Evolutionary conservation across 257 asterid species (phyloP).

Genomic region (Pogostemon cablin): DNA sequence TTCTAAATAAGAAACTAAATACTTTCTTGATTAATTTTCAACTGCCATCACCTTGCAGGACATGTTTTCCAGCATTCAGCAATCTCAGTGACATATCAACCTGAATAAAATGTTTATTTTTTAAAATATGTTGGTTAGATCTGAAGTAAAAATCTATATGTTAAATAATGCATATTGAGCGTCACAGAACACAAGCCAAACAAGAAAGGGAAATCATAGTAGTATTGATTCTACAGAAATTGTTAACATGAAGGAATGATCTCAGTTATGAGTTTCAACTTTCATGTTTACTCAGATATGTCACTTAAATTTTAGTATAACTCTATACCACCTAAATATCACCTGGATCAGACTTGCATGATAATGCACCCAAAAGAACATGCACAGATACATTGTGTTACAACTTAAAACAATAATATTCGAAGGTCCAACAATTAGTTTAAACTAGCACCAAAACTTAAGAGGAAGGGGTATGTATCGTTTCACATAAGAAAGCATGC

Average conservation of each 20-base stretch:
- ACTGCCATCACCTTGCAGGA: slow-evolving; percentile 77
- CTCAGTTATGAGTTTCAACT: neutral
- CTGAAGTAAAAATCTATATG: slow-evolving; percentile 23
- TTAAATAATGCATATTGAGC: neutral
- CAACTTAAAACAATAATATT: neutral
- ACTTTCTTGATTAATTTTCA: slow-evolving; percentile 20
- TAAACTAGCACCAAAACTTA: slow-evolving; percentile 13
- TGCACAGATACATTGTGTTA: neutral
- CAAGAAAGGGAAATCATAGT: neutral
- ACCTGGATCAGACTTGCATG: neutral
- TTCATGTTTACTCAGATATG: too few species aligned
- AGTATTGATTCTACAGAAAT: neutral
- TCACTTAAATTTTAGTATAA: too few species aligned
- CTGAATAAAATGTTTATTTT: slow-evolving; percentile 46
- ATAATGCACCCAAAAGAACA: neutral
- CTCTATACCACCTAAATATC: neutral
- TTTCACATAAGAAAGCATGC: neutral
- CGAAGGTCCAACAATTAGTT: neutral
- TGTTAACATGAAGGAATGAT: neutral
- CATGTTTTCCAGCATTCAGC: slow-evolving; percentile 86
- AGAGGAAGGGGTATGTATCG: neutral
- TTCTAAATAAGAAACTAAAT: slow-evolving; percentile 15
- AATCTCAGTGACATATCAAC: slow-evolving; percentile 88
- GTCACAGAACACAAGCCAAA: slow-evolving; percentile 1
- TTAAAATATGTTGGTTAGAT: slow-evolving; percentile 28